Conservation (phyloP, 2,329 filamentous ascomycete species). For the Aspergillus ustus region DNA sequence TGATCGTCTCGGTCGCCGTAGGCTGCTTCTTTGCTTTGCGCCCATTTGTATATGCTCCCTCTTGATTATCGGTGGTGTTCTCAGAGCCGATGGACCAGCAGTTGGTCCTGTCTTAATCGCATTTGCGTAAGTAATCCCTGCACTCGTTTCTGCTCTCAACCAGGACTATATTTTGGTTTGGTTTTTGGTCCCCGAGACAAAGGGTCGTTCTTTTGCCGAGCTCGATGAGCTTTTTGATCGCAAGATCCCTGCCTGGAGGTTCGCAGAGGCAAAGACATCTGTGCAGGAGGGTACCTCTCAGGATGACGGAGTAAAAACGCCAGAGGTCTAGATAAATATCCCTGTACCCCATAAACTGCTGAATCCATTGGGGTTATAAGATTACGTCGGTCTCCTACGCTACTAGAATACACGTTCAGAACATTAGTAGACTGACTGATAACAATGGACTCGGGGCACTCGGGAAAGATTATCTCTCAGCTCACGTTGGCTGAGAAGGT, state of each 20-base stretch:
- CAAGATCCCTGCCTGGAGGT: not conserved
- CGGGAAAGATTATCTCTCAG: too few species aligned
- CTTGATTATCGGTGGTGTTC: not conserved
- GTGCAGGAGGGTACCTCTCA: not conserved
- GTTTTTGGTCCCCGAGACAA: not conserved
- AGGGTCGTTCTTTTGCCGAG: not conserved
- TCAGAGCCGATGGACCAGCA: not conserved
- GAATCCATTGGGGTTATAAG: too few species aligned
- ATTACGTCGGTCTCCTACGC: too few species aligned
- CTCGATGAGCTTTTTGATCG: conserved; percentile 1
- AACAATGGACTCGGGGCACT: too few species aligned
- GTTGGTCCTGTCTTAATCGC: not conserved
- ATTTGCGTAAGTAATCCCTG: not conserved
- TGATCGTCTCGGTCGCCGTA: not conserved
- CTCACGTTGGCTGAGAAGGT: too few species aligned
- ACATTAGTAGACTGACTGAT: too few species aligned
- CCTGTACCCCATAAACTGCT: too few species aligned
- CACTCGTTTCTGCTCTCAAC: not conserved
- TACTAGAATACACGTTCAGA: too few species aligned
- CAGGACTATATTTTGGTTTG: not conserved
- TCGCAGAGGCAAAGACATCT: not conserved
- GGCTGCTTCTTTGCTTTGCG: not conserved
- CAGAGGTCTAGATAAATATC: too few species aligned
- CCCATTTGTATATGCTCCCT: not conserved
- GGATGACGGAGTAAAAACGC: too few species aligned